Evolutionary conservation across 441 rosid genomes (phyloP), one percentile per base, ranked within the genome.

Genomic region (Pelargonium fulgidum): DNA sequence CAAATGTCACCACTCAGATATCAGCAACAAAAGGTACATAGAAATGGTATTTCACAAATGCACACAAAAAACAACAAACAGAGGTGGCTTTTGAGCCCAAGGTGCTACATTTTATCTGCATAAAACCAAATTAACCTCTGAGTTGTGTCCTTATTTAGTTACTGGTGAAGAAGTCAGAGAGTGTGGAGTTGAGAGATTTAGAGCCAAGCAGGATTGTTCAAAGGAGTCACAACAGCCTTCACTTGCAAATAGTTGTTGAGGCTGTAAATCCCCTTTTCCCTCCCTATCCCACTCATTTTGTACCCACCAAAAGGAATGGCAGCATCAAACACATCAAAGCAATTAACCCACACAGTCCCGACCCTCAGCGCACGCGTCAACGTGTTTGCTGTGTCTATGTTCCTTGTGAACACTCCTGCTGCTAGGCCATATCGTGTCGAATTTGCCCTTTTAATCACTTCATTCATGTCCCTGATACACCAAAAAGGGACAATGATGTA

Each of bases 281-380:
- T 87, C 14, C 90, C 95, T 0, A 78, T 78, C 56, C 95, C 96
- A 47, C 93, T 91, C 91, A 84, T 85, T 77, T 91, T 89, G 79
- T 86, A 91, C 54, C 97, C 97, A 29, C 95, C 97, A 61, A 85
- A 86, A 13, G 96, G 96, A 63, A 85, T 84, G 0, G 86, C 77
- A 8, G 81, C 81, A 73, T 89, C 96, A 17, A 89, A 80, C 47
- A 76, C 71, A 70, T 84, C 85, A 19, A 58, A 90, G 81, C 91
- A 85, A 71, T 90, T 88, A 3, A 90, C 59, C 96, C 96, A 90
- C 1, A 90, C 89, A 0, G 74, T 75, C 11, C 93, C 96, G 0
- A 66, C 93, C 20, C 76, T 73, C 45, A 90, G 77, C 0, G 91
- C 93, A 0, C 91, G 81, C 14, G 62, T 74, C 71, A 90, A 41